phyloP scores from a whole-genome alignment of 441 rosid genomes.

The Populus hybrid region DNA sequence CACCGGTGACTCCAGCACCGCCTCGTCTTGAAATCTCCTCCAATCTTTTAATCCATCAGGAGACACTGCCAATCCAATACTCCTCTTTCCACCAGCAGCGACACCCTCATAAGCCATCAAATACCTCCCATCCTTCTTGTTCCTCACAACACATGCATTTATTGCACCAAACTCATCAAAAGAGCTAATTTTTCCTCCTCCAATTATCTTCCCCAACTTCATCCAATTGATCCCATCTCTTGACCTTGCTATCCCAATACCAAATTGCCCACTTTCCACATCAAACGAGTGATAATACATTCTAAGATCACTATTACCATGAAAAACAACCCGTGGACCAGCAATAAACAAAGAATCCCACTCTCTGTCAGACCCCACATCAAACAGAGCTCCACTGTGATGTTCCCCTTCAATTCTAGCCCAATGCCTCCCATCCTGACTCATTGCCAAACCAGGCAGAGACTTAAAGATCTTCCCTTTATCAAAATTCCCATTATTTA shows the following conservation, averaged over 20 bases:
- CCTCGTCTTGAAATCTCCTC: conserved; percentile 42
- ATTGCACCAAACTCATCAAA: too few species aligned
- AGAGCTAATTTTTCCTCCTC: too few species aligned
- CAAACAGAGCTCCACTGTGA: conserved; percentile 58
- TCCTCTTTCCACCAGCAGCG: conserved; percentile 13
- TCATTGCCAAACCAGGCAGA: conserved; percentile 41
- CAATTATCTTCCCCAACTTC: too few species aligned
- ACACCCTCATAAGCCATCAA: too few species aligned
- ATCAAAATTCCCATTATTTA: conserved; percentile 12
- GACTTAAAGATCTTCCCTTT: conserved; percentile 13
- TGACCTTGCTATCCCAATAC: too few species aligned
- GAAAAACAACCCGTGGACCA: conserved; percentile 26
- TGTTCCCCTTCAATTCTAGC: conserved; percentile 89
- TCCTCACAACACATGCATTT: too few species aligned
- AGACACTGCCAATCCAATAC: conserved; percentile 67
- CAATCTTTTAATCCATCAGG: conserved; percentile 43
- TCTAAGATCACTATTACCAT: too few species aligned
- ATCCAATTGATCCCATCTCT: too few species aligned
- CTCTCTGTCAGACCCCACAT: conserved; percentile 60
- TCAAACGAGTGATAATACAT: too few species aligned
- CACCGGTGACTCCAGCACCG: conserved; percentile 27
- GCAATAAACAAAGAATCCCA: conserved; percentile 75
- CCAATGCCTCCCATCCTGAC: conserved; percentile 93
- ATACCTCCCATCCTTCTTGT: too few species aligned
- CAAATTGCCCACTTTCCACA: too few species aligned